Evolutionary conservation across 2,329 filamentous ascomycete species (phyloP).

Genomic region (Diaporthe nobilis): DNA sequence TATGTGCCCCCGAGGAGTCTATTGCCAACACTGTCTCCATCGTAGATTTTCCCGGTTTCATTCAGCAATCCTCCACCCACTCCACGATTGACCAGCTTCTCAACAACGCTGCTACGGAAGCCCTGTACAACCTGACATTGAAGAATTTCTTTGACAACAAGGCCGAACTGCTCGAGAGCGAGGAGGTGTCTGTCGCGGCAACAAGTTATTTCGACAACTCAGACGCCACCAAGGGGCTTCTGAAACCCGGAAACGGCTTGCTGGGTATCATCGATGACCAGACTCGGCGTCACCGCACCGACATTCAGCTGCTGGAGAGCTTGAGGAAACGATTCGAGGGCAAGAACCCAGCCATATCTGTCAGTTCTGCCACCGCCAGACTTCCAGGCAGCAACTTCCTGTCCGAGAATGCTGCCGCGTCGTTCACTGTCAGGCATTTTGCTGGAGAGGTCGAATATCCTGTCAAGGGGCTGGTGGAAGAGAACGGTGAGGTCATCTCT

Average conservation of each 20-base stretch:
- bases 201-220: conserved; percentile 99
- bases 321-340: conserved; percentile 93
- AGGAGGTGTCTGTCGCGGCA: conserved; percentile 90
- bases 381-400: conserved; percentile 91
- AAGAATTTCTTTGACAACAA: conserved; percentile 97
- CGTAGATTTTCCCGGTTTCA: conserved; percentile 96
- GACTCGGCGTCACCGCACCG: conserved; percentile 88
- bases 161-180: conserved; percentile 92
- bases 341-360: conserved; percentile 91
- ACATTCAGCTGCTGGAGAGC: conserved; percentile 91
- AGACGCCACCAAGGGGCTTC: conserved; percentile 89
- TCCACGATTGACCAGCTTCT: conserved; percentile 93
- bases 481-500: conserved; percentile 96
- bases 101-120: conserved; percentile 94
- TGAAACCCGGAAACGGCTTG: conserved; percentile 93
- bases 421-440: conserved; percentile 94
- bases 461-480: conserved; percentile 87
- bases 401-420: conserved; percentile 83
- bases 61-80: conserved; percentile 85
- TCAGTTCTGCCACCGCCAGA: conserved; percentile 80
- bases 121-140: conserved; percentile 91
- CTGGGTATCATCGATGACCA: conserved; percentile 97
- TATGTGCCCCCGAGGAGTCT: conserved; percentile 88
- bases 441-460: conserved; percentile 97
- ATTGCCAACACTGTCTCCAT: conserved; percentile 96